phyloP scores from a whole-genome alignment of 108 stramenopile species.

The Schizochytrium sp. region DNA sequence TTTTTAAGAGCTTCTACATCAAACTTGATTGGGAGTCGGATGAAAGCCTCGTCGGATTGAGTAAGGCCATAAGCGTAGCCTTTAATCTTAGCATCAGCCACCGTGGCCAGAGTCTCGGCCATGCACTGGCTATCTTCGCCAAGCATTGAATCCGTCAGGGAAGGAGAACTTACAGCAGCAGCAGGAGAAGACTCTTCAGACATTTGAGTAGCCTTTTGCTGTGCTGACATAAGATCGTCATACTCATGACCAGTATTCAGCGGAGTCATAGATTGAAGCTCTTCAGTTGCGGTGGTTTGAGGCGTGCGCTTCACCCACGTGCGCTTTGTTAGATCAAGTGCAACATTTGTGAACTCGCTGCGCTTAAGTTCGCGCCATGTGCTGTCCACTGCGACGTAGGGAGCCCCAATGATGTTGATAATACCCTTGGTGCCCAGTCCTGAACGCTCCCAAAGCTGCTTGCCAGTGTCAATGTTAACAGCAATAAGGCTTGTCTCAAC shows the following conservation, averaged over 20 bases:
- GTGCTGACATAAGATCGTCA: too few relatives aligned
- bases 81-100: conserved; percentile 1
- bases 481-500: conserved; percentile 14
- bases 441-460: conserved; percentile 15
- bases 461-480: conserved; percentile 16
- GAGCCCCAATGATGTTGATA: conserved; percentile 44
- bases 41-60: neutral
- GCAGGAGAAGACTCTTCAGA: neutral
- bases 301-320: neutral
- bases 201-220: too few relatives aligned
- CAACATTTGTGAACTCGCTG: neutral
- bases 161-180: neutral
- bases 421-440: conserved; percentile 38
- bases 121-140: neutral
- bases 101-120: neutral
- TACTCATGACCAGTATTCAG: neutral
- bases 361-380: conserved; percentile 4
- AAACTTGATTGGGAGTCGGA: neutral
- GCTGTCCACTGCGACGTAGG: neutral
- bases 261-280: too few relatives aligned
- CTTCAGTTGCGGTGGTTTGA: neutral
- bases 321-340: neutral
- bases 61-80: conserved; percentile 11
- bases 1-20: neutral
- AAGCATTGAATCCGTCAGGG: neutral